Evolutionary conservation across 306 rosid genomes (phyloP), one percentile per base, ranked within the genome.

Genomic region (Prunus mira): DNA sequence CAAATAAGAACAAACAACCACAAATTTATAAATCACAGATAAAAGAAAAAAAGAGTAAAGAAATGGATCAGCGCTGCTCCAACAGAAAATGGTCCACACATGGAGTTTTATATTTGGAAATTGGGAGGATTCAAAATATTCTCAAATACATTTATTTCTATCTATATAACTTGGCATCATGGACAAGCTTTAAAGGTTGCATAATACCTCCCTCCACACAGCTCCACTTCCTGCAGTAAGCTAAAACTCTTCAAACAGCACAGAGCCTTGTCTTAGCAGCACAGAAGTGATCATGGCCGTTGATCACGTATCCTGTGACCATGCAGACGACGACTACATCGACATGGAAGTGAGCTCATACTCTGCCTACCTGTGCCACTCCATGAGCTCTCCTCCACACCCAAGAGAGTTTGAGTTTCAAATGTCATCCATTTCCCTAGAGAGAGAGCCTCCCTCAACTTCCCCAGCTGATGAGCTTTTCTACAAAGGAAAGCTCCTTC

Each of bases 401-500:
- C 81, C 86, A 4, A 83, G 93, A 88, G 99, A 96, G 82, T 96
- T 96, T 71, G 99, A 96, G 91, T 96, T 96, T 78, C 98, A 96
- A 84, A 96, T 91, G 99, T 89, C 96, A 15, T 85, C 91, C 54
- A 80, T 70, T 20, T 73, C 84, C 74, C 84, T 83, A 75, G 93
- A 89, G 13, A 82, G 83, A 83, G 91, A 89, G 15, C 54, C 84
- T 9, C 30, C 87, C 13, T 82, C 94, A 51, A 86, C 98, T 82
- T 96, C 98, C 18, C 99, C 99, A 46, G 98, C 99, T 57, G 99
- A 96, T n/a, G 99, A 96, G 87, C 99, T 96, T 71, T 96, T 96
- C 87, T 96, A 96, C 89, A 96, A 92, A 75, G 99, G 98, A 66
- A 96, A 96, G 79, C 96, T 96, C 45, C 98, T 96, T 62, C 99